phyloP scores from a whole-genome alignment of 257 asterid genomes.

The Nicotiana undulata region DNA sequence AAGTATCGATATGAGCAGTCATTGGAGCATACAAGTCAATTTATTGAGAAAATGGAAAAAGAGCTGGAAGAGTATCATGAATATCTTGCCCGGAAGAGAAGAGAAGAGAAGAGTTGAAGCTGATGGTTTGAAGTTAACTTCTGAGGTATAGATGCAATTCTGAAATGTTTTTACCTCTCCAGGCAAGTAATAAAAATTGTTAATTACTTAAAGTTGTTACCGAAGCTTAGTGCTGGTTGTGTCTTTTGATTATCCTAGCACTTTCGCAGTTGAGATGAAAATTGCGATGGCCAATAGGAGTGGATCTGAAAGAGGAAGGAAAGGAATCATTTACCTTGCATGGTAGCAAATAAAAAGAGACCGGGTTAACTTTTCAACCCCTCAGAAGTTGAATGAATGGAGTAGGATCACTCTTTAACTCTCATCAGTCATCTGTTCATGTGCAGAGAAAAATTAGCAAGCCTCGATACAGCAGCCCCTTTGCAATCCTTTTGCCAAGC shows the following conservation, averaged over 20 bases:
- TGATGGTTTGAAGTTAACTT: not conserved
- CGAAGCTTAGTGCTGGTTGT: not conserved
- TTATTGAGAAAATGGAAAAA: constrained; percentile 83
- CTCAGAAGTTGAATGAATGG: not conserved
- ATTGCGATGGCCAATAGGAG: not conserved
- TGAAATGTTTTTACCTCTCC: not conserved
- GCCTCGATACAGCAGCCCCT: not conserved
- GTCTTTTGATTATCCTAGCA: not conserved
- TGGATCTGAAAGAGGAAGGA: not conserved
- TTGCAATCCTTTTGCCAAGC: not conserved
- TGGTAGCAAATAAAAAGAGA: not conserved
- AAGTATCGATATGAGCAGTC: constrained; percentile 73
- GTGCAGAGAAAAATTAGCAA: not conserved
- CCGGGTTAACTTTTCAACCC: not conserved
- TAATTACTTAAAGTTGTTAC: not conserved
- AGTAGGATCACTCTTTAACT: not conserved
- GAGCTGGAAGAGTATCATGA: constrained; percentile 71
- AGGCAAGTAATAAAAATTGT: not conserved
- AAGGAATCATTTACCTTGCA: not conserved
- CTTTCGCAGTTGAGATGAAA: not conserved
- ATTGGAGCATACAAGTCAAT: constrained; percentile 82
- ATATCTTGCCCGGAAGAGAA: constrained; percentile 52
- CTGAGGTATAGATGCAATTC: not conserved
- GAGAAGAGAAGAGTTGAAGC: constrained; percentile 19
- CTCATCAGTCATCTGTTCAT: not conserved